Base-by-base conservation (phyloP, 805 yeast genomes). In the Wickerhamiella brachini region DNA sequence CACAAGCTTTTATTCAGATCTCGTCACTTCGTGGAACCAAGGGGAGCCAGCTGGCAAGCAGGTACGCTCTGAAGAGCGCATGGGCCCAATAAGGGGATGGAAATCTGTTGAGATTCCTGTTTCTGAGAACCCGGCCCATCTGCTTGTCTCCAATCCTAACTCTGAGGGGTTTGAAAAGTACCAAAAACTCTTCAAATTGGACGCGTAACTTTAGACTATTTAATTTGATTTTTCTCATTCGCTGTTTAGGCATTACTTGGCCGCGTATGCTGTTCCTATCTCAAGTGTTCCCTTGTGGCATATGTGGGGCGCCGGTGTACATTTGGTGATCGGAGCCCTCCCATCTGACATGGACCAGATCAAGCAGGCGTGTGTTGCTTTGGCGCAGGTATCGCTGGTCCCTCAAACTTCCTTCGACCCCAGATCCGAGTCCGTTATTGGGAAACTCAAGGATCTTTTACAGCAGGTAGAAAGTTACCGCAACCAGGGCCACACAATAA, bases 371-470 rank as follows among this genome's bases (percentile, higher is more conserved):
- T 51, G 59, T 41, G 39, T 57, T 23, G 52, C 48, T 17, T 44
- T 57, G 49, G 55, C 59, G 2, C 53, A 49, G 31, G 58, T 53
- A 48, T 55, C 58, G 3, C 47, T 57, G 18, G 53, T 50, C 42
- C 57, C 58, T 3, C 53, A 55, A 21, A 9, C 21, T 2, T 10
- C 18, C 1, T 56, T 57, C 34, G 54, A 56, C 34, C 49, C 53
- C 10, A 2, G 29, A 2, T 39, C 49, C 12, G 15, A 7, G 8
- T 20, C 2, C 3, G 26, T 56, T 5, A 26, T 43, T 1, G 3
- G 12, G 13, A 37, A 39, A 18, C 51, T 56, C 9, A 52, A 50
- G 12, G 22, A 17, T 1, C 21, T 56, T 8, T 22, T 48, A 23
- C 21, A 12, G 8, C 8, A 21, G 6, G 34, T 50, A 17, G 42